Conservation (phyloP, 129 eudicot species). For the Artemisia tridentata region DNA sequence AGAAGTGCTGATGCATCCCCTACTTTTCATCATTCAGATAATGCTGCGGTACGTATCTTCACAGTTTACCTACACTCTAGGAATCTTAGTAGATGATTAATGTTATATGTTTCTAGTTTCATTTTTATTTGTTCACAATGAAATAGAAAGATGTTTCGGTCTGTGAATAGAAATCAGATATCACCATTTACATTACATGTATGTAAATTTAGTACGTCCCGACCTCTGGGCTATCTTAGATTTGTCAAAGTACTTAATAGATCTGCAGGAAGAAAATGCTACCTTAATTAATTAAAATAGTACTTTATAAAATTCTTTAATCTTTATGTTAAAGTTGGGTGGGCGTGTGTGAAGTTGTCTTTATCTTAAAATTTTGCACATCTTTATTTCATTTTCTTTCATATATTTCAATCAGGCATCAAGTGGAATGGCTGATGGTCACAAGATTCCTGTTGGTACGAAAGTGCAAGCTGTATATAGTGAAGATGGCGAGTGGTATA, state of each 20-base stretch:
- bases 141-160: not conserved
- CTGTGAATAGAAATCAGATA: not conserved
- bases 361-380: not conserved
- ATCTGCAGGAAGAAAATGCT: not conserved
- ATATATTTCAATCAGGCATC: conserved; percentile 39
- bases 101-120: not conserved
- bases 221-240: not conserved
- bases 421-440: conserved; percentile 36
- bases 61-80: not conserved
- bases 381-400: conserved; percentile 14
- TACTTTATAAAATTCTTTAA: not conserved
- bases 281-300: not conserved
- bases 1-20: conserved; percentile 51
- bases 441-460: conserved; percentile 70
- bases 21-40: conserved; percentile 35
- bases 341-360: not conserved
- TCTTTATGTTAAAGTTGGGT: not conserved
- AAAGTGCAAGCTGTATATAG: conserved; percentile 97
- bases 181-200: not conserved
- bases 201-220: too few relatives aligned
- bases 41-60: conserved; percentile 39
- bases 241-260: not conserved
- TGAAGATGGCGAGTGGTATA: conserved; percentile 97
- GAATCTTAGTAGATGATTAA: not conserved
- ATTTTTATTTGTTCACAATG: not conserved